Percentiles rank a stretch among this genome's conserved stretches.
These are phyloP conservation scores for Camelina laxa DNA, from an alignment of 345 rosid genomes.

Conservation along the genomic window DNA sequence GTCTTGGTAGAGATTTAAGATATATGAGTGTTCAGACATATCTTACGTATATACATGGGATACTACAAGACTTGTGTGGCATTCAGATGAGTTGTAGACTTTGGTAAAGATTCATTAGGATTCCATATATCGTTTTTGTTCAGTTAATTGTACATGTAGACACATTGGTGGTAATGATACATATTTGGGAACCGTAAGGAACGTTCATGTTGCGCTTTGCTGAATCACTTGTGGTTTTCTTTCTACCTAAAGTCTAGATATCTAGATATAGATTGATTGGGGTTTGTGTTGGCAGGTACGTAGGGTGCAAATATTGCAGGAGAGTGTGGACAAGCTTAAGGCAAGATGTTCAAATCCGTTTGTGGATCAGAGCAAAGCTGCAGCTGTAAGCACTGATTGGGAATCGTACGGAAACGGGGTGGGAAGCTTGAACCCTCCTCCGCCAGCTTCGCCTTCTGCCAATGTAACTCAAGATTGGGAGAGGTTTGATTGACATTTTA, in stretches of 20 bases:
- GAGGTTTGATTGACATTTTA: slow-evolving; percentile 60
- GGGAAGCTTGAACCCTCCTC: slow-evolving; percentile 76
- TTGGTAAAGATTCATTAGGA: neutral
- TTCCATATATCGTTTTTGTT: neutral
- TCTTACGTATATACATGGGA: neutral
- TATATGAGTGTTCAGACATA: slow-evolving; percentile 3
- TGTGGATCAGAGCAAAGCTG: slow-evolving; percentile 50
- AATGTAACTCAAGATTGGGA: slow-evolving; percentile 70
- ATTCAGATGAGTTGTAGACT: neutral
- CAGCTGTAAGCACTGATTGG: slow-evolving; percentile 73
- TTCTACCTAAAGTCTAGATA: neutral
- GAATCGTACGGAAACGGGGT: slow-evolving; percentile 72
- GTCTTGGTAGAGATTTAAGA: neutral
- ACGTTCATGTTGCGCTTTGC: neutral
- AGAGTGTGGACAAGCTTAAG: slow-evolving; percentile 69
- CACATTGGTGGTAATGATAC: neutral
- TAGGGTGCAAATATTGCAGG: slow-evolving; percentile 75
- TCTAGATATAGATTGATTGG: slow-evolving; percentile 21
- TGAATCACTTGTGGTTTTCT: slow-evolving; percentile 7
- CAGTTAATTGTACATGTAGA: neutral
- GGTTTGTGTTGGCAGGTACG: slow-evolving; percentile 55
- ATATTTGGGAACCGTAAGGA: neutral
- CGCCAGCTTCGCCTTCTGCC: slow-evolving; percentile 56
- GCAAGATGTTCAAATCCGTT: slow-evolving; percentile 66
- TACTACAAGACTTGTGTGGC: slow-evolving; percentile 6